Evolutionary conservation across 2,329 filamentous ascomycete species (phyloP).

Genomic region (Diaporthe sp.): DNA sequence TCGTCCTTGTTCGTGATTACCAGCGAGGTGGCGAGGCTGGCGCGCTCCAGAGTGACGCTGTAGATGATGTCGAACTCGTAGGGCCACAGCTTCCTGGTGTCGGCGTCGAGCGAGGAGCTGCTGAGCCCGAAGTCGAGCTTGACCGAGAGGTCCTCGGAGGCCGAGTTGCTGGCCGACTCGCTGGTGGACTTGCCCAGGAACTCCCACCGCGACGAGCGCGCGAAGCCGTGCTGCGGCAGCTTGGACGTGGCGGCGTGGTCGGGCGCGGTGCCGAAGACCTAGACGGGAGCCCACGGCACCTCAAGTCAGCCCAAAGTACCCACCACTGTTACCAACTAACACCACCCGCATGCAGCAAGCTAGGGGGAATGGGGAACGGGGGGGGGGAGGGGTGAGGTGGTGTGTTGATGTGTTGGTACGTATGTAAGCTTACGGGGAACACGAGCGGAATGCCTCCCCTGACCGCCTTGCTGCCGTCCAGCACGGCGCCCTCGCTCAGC

Average conservation of each 20-base stretch:
- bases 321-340: not conserved
- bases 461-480: constrained; percentile 91
- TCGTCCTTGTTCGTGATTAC: constrained; percentile 91
- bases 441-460: constrained; percentile 93
- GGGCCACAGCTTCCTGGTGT: constrained; percentile 82
- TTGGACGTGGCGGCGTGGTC: constrained; percentile 81
- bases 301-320: constrained; percentile 5
- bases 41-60: constrained; percentile 85
- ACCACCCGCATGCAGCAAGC: constrained; percentile 19
- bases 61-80: constrained; percentile 93
- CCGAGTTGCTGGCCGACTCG: constrained; percentile 61
- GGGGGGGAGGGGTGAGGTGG: not conserved
- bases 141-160: constrained; percentile 74
- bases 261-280: constrained; percentile 90
- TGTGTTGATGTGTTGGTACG: not conserved
- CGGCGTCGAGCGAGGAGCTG: constrained; percentile 76
- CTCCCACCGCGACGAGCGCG: constrained; percentile 91
- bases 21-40: constrained; percentile 83
- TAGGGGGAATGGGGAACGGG: not conserved
- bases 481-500: constrained; percentile 82
- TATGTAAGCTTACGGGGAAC: constrained; percentile 79
- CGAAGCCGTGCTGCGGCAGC: constrained; percentile 95
- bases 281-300: constrained; percentile 9
- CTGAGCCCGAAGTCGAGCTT: constrained; percentile 97
- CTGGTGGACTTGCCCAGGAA: constrained; percentile 90